Conservation (phyloP, 768 basidiomycete species). For the Mycena capillaripes region DNA sequence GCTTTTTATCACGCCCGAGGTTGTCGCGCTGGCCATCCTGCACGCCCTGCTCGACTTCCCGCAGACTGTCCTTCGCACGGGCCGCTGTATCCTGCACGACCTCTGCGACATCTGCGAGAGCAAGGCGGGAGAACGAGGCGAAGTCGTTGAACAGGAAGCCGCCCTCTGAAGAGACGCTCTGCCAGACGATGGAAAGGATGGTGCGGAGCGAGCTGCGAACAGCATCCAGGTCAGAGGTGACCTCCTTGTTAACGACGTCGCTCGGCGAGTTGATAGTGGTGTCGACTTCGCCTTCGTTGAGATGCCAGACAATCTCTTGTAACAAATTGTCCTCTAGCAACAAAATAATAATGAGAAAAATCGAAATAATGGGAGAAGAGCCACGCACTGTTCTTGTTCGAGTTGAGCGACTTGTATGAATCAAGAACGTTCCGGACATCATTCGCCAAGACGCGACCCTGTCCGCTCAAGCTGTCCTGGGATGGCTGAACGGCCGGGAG, state of each 20-base stretch:
- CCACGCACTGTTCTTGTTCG: constrained; percentile 69
- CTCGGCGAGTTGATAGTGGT: constrained; percentile 50
- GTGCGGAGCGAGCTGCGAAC: constrained; percentile 65
- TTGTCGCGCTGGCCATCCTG: constrained; percentile 72
- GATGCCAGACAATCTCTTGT: constrained; percentile 77
- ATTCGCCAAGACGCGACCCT: constrained; percentile 66
- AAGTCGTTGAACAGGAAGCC: constrained; percentile 71
- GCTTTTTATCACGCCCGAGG: constrained; percentile 66
- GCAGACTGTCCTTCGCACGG: constrained; percentile 64
- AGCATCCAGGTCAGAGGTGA: constrained; percentile 62
- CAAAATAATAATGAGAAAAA: not conserved
- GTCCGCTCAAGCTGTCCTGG: constrained; percentile 62
- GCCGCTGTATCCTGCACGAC: constrained; percentile 66
- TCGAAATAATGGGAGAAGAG: not conserved
- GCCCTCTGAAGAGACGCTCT: constrained; percentile 67
- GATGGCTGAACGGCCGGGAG: constrained; percentile 61
- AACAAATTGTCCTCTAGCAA: constrained; percentile 71
- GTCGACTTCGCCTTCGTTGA: constrained; percentile 67
- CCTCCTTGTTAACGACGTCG: constrained; percentile 56
- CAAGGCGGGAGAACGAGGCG: constrained; percentile 73
- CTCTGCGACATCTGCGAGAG: constrained; percentile 77
- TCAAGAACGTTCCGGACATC: constrained; percentile 67
- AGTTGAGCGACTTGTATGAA: constrained; percentile 68
- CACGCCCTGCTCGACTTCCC: constrained; percentile 70
- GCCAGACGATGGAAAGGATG: constrained; percentile 67